Evolutionary conservation across 495 filamentous ascomycete species (phyloP).

Genomic region (Daldinia vernicosa): DNA sequence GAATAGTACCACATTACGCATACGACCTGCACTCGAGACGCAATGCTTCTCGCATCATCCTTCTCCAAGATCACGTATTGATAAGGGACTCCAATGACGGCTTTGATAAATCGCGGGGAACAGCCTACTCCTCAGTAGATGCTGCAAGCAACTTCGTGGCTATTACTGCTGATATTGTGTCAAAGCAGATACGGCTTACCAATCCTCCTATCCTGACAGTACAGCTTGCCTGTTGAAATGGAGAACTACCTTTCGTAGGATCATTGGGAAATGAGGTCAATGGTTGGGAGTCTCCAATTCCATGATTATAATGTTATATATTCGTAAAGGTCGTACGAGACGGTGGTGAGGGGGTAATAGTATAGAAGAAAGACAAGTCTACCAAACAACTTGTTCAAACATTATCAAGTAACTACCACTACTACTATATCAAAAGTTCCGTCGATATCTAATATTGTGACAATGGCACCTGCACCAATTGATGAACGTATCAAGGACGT

Average conservation of each 20-base stretch:
- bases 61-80: conserved; percentile 44
- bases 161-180: neutral
- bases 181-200: conserved; percentile 30
- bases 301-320: conserved; percentile 22
- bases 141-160: conserved; percentile 5
- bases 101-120: conserved; percentile 25
- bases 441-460: conserved; percentile 12
- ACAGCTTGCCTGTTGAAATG: conserved; percentile 7
- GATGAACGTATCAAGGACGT: conserved; percentile 68
- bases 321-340: conserved; percentile 3
- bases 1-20: conserved; percentile 15
- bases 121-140: conserved; percentile 25
- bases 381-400: neutral
- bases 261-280: conserved; percentile 15
- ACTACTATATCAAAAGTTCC: neutral
- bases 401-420: neutral
- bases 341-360: neutral
- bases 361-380: neutral
- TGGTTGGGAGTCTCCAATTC: conserved; percentile 17
- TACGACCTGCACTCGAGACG: conserved; percentile 3
- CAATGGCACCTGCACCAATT: conserved; percentile 61
- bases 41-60: conserved; percentile 37
- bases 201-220: conserved; percentile 2
- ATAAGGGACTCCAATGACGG: conserved; percentile 41
- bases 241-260: conserved; percentile 12